Conservation (phyloP, 495 filamentous ascomycete species). For the Patellaria atrata region DNA sequence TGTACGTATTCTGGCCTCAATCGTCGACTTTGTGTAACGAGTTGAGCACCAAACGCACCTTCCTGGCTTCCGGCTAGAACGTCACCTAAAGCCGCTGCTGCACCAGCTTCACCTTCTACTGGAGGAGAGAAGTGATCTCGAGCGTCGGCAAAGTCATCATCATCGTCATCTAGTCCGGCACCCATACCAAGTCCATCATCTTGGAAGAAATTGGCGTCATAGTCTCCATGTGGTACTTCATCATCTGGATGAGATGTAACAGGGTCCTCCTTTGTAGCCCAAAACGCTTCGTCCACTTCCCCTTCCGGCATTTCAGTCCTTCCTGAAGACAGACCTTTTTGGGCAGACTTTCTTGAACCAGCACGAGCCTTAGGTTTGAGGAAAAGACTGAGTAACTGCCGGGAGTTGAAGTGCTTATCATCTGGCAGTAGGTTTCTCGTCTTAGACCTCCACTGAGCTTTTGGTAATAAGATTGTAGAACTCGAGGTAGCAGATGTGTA, state of each 20-base stretch:
- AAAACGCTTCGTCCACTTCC: conserved; percentile 90
- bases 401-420: conserved; percentile 96
- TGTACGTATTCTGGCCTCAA: conserved; percentile 88
- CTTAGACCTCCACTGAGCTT: conserved; percentile 90
- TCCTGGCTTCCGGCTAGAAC: conserved; percentile 28
- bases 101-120: conserved; percentile 35
- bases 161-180: conserved; percentile 64
- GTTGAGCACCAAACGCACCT: conserved; percentile 64
- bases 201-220: conserved; percentile 95
- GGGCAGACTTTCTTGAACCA: conserved; percentile 37
- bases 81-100: conserved; percentile 27
- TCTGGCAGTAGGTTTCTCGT: conserved; percentile 86
- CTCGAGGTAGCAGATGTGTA: conserved; percentile 75
- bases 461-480: conserved; percentile 66
- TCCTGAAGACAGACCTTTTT: conserved; percentile 18
- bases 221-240: conserved; percentile 47
- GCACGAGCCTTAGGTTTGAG: conserved; percentile 83
- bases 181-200: conserved; percentile 77
- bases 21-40: conserved; percentile 78
- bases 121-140: conserved; percentile 75
- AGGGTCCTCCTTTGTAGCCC: conserved; percentile 62
- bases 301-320: conserved; percentile 43
- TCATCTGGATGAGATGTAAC: conserved; percentile 38
- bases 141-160: conserved; percentile 79
- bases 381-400: conserved; percentile 76